Conservation (phyloP, 176 grass and related monocot genomes). For the Bromus sterilis region DNA sequence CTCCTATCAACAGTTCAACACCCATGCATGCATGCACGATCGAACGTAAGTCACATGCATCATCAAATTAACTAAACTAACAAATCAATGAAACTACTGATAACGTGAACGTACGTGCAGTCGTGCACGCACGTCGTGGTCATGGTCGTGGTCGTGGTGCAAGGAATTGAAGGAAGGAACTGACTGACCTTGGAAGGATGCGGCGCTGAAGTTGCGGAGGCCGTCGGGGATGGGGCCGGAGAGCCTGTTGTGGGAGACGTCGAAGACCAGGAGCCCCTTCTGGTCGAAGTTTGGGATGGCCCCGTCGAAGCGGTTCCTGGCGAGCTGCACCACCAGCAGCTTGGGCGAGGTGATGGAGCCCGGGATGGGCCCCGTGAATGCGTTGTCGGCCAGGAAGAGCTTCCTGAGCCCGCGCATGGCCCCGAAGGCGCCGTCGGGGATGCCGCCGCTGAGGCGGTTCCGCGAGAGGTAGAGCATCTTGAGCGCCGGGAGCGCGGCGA, state of each 20-base stretch:
- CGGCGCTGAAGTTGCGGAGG: constrained; percentile 23
- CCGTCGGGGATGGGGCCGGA: constrained; percentile 40
- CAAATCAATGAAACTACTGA: too few species aligned
- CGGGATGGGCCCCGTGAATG: constrained; percentile 56
- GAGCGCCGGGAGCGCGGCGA: constrained; percentile 36
- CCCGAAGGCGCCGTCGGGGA: constrained; percentile 45
- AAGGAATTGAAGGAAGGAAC: background rate
- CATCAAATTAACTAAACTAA: too few species aligned
- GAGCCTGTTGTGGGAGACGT: constrained; percentile 58
- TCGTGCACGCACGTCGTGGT: too few species aligned
- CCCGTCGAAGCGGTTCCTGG: constrained; percentile 47
- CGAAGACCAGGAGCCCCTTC: constrained; percentile 1
- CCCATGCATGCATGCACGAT: too few species aligned
- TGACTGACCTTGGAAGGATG: constrained; percentile 46
- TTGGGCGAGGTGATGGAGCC: constrained; percentile 31
- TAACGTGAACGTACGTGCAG: background rate
- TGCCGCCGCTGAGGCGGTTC: constrained; percentile 47
- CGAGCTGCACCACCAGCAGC: constrained; percentile 29
- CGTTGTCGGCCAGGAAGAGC: constrained; percentile 46
- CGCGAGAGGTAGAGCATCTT: constrained; percentile 43
- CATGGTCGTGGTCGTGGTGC: too few species aligned
- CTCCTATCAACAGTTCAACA: too few species aligned
- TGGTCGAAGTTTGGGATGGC: constrained; percentile 41
- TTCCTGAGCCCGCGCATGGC: constrained; percentile 29
- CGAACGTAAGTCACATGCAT: too few species aligned